These are phyloP conservation scores for Microbotryum lychnidis-dioicae DNA, from an alignment of 1,284 basidiomycete species.

Conservation along the genomic window DNA sequence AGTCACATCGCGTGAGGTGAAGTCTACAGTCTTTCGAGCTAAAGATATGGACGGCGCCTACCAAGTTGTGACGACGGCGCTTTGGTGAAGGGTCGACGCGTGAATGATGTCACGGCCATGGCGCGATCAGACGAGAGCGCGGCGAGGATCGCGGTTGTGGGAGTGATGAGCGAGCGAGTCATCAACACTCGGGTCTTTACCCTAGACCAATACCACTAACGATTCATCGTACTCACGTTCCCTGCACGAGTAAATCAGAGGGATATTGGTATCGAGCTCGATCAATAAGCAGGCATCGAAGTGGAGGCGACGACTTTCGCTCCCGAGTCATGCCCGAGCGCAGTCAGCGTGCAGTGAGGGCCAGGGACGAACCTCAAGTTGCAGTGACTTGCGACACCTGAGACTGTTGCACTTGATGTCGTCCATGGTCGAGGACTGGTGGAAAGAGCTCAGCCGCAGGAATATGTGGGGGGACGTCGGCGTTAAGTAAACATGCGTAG, in stretches of 20 bases:
- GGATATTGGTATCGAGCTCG: too few relatives aligned
- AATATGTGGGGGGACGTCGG: background rate
- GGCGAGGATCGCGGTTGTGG: too few relatives aligned
- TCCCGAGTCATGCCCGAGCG: too few relatives aligned
- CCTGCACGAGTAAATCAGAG: too few relatives aligned
- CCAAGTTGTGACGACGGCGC: conserved; percentile 30
- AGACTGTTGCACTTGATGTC: conserved; percentile 26
- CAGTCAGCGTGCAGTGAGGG: background rate
- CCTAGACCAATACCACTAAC: too few relatives aligned
- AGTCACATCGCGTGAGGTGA: background rate
- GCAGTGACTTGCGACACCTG: conserved; percentile 21
- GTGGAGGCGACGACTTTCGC: too few relatives aligned
- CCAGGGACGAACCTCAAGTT: conserved; percentile 13
- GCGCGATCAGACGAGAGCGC: too few relatives aligned
- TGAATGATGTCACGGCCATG: too few relatives aligned
- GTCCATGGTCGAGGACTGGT: conserved; percentile 12
- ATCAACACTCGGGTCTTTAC: too few relatives aligned
- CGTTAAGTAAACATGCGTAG: background rate
- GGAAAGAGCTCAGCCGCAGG: background rate
- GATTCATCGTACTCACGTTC: too few relatives aligned
- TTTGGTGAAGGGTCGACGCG: background rate
- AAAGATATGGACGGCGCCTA: background rate
- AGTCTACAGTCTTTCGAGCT: background rate
- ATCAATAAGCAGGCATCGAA: too few relatives aligned
- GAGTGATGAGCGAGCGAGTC: too few relatives aligned